Evolutionary conservation across 1,139 yeast genomes (phyloP).

Genomic region (Kodamaea alishanica): DNA sequence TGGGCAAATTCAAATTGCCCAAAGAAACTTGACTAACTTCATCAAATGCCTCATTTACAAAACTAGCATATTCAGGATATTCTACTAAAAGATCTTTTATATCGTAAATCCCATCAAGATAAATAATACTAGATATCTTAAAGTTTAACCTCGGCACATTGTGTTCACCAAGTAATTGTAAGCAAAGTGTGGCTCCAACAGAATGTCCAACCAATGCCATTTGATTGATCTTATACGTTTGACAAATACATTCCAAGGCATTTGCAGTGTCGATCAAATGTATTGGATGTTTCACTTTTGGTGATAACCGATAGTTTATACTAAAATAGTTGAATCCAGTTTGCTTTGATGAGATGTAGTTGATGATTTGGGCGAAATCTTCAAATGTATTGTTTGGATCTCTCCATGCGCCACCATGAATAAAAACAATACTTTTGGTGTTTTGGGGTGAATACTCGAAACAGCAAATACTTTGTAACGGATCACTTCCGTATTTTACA

Average conservation of each 20-base stretch:
- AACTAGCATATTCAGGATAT: constrained; percentile 40
- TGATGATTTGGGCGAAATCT: constrained; percentile 48
- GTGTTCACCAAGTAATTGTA: constrained; percentile 43
- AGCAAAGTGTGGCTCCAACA: constrained; percentile 70
- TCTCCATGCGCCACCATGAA: constrained; percentile 93
- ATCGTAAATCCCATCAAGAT: constrained; percentile 54
- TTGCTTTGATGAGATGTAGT: constrained; percentile 9
- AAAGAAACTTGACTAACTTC: constrained; percentile 6
- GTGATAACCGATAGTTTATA: constrained; percentile 68
- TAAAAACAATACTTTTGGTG: constrained; percentile 39
- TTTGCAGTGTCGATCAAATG: constrained; percentile 56
- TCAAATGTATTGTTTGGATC: constrained; percentile 58
- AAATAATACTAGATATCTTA: constrained; percentile 7
- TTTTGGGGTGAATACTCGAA: constrained; percentile 12
- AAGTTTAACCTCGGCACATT: background rate
- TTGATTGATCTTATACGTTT: constrained; percentile 14
- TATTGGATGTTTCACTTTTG: constrained; percentile 57
- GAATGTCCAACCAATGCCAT: constrained; percentile 67
- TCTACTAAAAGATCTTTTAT: constrained; percentile 37
- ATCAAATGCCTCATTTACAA: constrained; percentile 43
- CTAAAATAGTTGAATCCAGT: constrained; percentile 31
- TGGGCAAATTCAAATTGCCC: background rate
- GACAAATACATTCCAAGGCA: constrained; percentile 37
- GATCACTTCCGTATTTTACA: constrained; percentile 18
- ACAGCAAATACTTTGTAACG: constrained; percentile 17